These are phyloP conservation scores for Citrus maxima DNA, from an alignment of 345 rosid genomes.

Conservation along the genomic window DNA sequence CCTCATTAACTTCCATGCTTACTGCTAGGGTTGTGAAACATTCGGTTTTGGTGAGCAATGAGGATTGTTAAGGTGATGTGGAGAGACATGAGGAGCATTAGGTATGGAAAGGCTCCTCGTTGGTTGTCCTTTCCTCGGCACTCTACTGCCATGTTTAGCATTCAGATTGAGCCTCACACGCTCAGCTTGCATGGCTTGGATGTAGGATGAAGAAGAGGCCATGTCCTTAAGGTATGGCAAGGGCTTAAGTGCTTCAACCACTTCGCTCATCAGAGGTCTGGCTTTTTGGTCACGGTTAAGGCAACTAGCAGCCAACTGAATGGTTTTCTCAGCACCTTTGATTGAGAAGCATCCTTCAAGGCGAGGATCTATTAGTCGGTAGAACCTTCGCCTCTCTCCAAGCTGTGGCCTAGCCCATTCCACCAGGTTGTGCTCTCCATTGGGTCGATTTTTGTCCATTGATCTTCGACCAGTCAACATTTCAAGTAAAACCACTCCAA, in stretches of 20 bases:
- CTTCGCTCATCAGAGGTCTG: slow-evolving; percentile 47
- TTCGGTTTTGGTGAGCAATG: slow-evolving; percentile 8
- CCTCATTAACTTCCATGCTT: neutral
- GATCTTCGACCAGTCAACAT: slow-evolving; percentile 44
- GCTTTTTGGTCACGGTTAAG: slow-evolving; percentile 38
- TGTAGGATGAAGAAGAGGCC: slow-evolving; percentile 39
- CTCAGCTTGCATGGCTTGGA: slow-evolving; percentile 28
- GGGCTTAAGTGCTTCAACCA: slow-evolving; percentile 33
- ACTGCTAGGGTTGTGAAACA: neutral
- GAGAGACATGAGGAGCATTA: slow-evolving; percentile 22
- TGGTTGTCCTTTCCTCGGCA: slow-evolving; percentile 19
- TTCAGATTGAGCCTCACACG: slow-evolving; percentile 8
- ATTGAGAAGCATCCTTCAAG: slow-evolving; percentile 41
- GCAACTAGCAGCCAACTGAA: slow-evolving; percentile 39
- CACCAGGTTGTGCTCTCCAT: slow-evolving; percentile 33
- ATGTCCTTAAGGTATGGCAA: slow-evolving; percentile 37
- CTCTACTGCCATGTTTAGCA: slow-evolving; percentile 6
- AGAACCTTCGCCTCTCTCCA: slow-evolving; percentile 35
- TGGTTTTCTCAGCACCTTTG: slow-evolving; percentile 40
- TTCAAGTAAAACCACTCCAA: slow-evolving; percentile 43
- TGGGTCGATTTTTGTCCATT: slow-evolving; percentile 28
- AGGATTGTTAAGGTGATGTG: neutral
- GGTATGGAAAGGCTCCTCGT: slow-evolving; percentile 2
- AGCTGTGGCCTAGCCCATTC: slow-evolving; percentile 44
- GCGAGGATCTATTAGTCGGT: slow-evolving; percentile 36